Evolutionary conservation across 2,329 filamentous ascomycete genomes (phyloP).

Genomic region (Aspergillus versicolor): DNA sequence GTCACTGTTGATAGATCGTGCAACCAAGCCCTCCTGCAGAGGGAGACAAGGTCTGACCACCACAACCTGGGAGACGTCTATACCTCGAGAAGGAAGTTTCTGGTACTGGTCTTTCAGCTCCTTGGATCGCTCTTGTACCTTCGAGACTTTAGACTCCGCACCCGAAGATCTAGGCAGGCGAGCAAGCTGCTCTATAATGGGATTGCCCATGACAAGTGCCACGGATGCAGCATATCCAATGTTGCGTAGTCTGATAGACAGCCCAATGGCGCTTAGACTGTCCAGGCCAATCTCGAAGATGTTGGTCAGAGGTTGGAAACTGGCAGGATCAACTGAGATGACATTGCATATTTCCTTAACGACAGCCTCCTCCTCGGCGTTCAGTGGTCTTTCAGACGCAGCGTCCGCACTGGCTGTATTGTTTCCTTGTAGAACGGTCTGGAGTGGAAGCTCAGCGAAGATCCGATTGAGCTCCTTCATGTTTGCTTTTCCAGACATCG

Average conservation of each 20-base stretch:
- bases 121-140: constrained; percentile 13
- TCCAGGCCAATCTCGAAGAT: constrained; percentile 41
- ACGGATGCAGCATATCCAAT: constrained; percentile 35
- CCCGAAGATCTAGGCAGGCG: constrained; percentile 19
- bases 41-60: constrained; percentile 31
- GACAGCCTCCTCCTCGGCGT: constrained; percentile 25
- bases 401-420: background rate
- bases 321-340: constrained; percentile 18
- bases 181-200: constrained; percentile 34
- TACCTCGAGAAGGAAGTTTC: constrained; percentile 8
- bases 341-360: constrained; percentile 24
- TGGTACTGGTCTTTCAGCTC: constrained; percentile 24
- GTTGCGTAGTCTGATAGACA: constrained; percentile 35
- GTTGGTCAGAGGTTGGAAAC: constrained; percentile 26
- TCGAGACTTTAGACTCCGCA: background rate
- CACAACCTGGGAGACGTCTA: constrained; percentile 14
- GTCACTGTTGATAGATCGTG: constrained; percentile 35
- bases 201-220: constrained; percentile 36
- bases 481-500: constrained; percentile 34
- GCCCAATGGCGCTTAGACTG: constrained; percentile 37
- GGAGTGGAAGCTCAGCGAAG: constrained; percentile 27
- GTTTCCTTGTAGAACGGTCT: constrained; percentile 23
- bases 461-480: constrained; percentile 30
- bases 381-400: constrained; percentile 17
- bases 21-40: constrained; percentile 36